phyloP scores from a whole-genome alignment of 352 stramenopile genomes.

The Vaucheria bursata region DNA sequence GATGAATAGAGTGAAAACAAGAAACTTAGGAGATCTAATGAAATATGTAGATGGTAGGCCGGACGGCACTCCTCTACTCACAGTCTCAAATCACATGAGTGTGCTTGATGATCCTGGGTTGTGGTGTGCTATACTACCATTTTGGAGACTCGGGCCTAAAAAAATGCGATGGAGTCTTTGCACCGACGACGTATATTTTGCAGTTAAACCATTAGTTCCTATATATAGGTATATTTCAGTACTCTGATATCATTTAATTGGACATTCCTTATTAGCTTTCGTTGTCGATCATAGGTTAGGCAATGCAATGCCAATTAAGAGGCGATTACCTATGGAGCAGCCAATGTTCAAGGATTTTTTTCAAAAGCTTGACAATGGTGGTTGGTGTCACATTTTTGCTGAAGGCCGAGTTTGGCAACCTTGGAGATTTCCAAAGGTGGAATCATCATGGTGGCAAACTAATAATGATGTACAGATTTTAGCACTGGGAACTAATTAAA shows the following conservation, averaged over 20 bases:
- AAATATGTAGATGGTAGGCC: neutral
- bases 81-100: constrained; percentile 42
- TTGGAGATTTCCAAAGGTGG: constrained; percentile 25
- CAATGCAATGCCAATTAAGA: constrained; percentile 44
- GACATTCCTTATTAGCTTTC: neutral
- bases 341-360: constrained; percentile 43
- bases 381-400: constrained; percentile 44
- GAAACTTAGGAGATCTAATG: neutral
- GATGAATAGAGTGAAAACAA: neutral
- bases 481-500: too few species aligned
- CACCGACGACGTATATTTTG: constrained; percentile 41
- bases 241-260: neutral
- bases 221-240: neutral
- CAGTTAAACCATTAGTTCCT: constrained; percentile 11
- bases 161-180: constrained; percentile 46
- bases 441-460: too few species aligned
- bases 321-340: constrained; percentile 38
- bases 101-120: constrained; percentile 43
- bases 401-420: constrained; percentile 39
- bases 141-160: constrained; percentile 28
- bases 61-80: constrained; percentile 12
- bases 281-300: constrained; percentile 6
- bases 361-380: constrained; percentile 33
- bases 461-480: too few species aligned
- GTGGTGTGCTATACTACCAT: constrained; percentile 37